Evolutionary conservation across 495 filamentous ascomycete species (phyloP), one percentile per base, ranked within the genome.

Genomic region (Aspergillus biplanus): DNA sequence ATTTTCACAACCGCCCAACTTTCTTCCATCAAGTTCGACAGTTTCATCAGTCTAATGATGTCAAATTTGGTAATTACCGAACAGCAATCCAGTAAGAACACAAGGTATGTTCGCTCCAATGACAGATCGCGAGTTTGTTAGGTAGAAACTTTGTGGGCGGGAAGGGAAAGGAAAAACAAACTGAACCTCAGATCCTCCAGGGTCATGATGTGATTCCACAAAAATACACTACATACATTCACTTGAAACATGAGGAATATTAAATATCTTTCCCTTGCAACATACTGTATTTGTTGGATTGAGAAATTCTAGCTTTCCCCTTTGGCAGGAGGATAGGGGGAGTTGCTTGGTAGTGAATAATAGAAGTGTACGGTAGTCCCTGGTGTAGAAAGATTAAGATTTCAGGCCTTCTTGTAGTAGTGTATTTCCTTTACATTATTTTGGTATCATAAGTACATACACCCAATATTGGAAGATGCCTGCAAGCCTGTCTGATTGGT

Each of bases 51-150:
- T 13, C 6, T 50, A n/a, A 21, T 58, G 56, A 58, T 58, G 39
- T 58, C 56, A 58, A 58, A 50, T 18, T n/a, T 33, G 16, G 56
- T 58, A 58, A 48, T 58, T 47, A 31, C 21, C 42, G 32, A 47
- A 47, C 56, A 11, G 11, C 11, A 6, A 13, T 44, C 11, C 11
- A 44, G 11, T 31, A 50, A 44, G 3, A 44, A 56, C 21, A 58
- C 18, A 47, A 58, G 52, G 61, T 63, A 63, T 63, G 58, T 58
- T 63, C 35, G 46, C 61, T 58, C 55, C 55, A 58, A 63, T 58
- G 47, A 53, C 11, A 58, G 27, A 18, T 12, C 60, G 60, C 32
- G 60, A 37, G 16, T 42, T 27, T 16, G 58, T 11, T 6, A 50
- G 47, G 47, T 33, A 27, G 55, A 57, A 57, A 57, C 55, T 57